Evolutionary conservation across 164 flowering plant genomes (phyloP).

Genomic region (Stephania cephalantha): DNA sequence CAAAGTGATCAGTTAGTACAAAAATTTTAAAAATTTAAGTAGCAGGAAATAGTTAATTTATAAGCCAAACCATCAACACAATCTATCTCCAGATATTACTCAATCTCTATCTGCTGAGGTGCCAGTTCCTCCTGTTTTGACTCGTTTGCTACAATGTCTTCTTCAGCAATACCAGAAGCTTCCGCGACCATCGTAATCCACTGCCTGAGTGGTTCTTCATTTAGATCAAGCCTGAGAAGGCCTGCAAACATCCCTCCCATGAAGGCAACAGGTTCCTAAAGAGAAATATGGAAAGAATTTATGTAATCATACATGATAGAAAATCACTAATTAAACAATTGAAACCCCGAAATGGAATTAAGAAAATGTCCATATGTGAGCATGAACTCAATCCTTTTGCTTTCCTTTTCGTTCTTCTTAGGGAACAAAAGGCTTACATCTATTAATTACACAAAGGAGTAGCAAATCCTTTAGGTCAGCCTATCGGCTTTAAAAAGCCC

Average conservation of each 20-base stretch:
- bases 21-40: not conserved
- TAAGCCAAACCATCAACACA: not conserved
- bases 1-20: not conserved
- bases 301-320: not conserved
- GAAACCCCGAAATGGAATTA: not conserved
- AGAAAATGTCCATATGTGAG: too few relatives aligned
- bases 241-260: constrained; percentile 86
- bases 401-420: too few relatives aligned
- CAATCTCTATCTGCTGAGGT: constrained; percentile 69
- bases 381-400: too few relatives aligned
- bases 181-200: constrained; percentile 78
- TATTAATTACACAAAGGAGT: too few relatives aligned
- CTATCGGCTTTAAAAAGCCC: too few relatives aligned
- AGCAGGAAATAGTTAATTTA: not conserved
- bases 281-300: not conserved
- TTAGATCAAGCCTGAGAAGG: constrained; percentile 69
- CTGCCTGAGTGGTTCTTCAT: constrained; percentile 81
- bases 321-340: not conserved
- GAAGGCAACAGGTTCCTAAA: constrained; percentile 85
- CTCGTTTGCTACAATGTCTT: constrained; percentile 32
- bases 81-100: constrained; percentile 26
- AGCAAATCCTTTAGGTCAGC: too few relatives aligned
- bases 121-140: constrained; percentile 36
- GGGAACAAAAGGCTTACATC: too few relatives aligned
- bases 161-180: constrained; percentile 59